phyloP scores from a whole-genome alignment of 78 protist species.

The Dictyostelium discoideum region DNA sequence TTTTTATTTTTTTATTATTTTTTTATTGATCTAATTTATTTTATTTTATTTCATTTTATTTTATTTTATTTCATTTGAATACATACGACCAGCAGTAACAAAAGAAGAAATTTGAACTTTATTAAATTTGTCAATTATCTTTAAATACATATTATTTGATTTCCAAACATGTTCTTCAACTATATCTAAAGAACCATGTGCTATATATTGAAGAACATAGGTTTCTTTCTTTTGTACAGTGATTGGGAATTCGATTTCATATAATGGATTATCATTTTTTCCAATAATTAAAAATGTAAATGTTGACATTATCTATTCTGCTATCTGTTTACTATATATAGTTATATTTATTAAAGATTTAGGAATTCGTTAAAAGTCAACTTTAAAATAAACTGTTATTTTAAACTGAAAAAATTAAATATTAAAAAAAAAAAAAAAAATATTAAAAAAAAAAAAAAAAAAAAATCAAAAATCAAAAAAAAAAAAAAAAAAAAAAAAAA shows the following conservation, averaged over 20 bases:
- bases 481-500: not conserved
- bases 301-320: not conserved
- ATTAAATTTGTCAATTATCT: conserved; percentile 49
- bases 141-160: conserved; percentile 63
- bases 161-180: conserved; percentile 74
- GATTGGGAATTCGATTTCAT: conserved; percentile 53
- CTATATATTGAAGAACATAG: conserved; percentile 45
- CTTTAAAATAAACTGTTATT: too few relatives aligned
- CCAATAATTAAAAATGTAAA: conserved; percentile 67
- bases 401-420: too few relatives aligned
- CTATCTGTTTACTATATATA: too few relatives aligned
- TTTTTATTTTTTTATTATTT: too few relatives aligned
- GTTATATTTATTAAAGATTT: too few relatives aligned
- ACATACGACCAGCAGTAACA: conserved; percentile 77
- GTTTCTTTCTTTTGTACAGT: conserved; percentile 24
- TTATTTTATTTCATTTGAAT: not conserved
- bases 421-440: not conserved
- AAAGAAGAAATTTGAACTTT: conserved; percentile 59
- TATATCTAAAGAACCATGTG: conserved; percentile 64
- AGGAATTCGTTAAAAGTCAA: too few relatives aligned
- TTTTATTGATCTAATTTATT: too few relatives aligned
- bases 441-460: not conserved
- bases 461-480: not conserved
- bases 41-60: too few relatives aligned
- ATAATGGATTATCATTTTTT: conserved; percentile 68